Conservation (phyloP, 1,139 yeast genomes). For the Geotrichum aggregatum region DNA sequence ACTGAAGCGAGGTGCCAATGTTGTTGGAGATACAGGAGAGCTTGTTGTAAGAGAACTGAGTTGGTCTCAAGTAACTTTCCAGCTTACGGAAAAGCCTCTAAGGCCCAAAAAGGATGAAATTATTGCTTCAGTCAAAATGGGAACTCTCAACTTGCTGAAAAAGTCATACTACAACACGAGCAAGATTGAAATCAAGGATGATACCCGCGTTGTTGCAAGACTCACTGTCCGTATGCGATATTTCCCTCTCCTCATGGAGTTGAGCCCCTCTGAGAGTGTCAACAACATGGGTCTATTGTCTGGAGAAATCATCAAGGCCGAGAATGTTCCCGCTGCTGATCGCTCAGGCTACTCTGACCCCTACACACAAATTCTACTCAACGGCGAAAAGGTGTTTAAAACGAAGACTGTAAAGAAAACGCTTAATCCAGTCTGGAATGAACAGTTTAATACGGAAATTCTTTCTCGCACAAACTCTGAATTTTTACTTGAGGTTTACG, state of each 20-base stretch:
- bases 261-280: conserved; percentile 73
- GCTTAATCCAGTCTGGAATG: conserved; percentile 83
- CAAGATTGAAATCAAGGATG: conserved; percentile 46
- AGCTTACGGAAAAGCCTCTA: conserved; percentile 51
- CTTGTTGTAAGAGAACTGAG: conserved; percentile 69
- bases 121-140: conserved; percentile 59
- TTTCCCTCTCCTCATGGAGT: conserved; percentile 62
- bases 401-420: conserved; percentile 82
- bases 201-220: conserved; percentile 53
- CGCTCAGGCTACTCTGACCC: conserved; percentile 93
- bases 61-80: conserved; percentile 61
- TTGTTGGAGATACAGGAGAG: conserved; percentile 59
- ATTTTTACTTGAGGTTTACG: conserved; percentile 58
- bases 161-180: conserved; percentile 61
- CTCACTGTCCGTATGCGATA: conserved; percentile 65
- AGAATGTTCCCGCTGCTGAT: conserved; percentile 76
- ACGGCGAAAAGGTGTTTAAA: conserved; percentile 62
- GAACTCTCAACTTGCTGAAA: conserved; percentile 64
- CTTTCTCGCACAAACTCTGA: conserved; percentile 58
- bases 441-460: conserved; percentile 51
- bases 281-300: conserved; percentile 70
- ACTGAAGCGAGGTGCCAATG: conserved; percentile 30
- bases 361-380: conserved; percentile 61
- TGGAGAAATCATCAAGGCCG: conserved; percentile 62
- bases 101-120: conserved; percentile 52